Conservation (phyloP, 345 rosid species). For the Lepidium didymum region DNA sequence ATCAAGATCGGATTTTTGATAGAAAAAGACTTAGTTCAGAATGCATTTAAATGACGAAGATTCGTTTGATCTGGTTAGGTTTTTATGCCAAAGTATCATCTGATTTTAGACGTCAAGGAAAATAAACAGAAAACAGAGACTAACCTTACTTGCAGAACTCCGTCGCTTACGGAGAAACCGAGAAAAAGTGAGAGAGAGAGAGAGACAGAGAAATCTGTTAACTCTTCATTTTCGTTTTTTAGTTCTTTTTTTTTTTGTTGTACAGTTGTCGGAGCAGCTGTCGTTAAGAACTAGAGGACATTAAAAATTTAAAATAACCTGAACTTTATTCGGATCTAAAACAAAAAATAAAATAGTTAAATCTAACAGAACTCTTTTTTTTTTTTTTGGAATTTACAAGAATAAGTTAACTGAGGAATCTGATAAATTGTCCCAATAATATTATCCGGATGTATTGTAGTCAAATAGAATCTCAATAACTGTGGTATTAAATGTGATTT, state of each 20-base stretch:
- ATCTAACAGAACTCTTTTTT: too few relatives aligned
- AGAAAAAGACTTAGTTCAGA: not conserved
- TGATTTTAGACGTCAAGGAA: not conserved
- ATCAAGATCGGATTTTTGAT: not conserved
- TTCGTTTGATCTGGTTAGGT: not conserved
- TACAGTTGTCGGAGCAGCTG: not conserved
- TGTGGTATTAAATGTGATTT: too few relatives aligned
- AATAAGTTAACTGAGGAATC: too few relatives aligned
- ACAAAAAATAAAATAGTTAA: too few relatives aligned
- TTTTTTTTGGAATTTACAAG: too few relatives aligned
- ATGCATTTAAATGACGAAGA: conserved; percentile 2
- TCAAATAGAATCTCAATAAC: too few relatives aligned
- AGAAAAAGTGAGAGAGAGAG: conserved; percentile 4
- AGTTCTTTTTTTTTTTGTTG: not conserved
- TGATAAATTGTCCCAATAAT: too few relatives aligned
- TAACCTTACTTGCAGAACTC: conserved; percentile 16
- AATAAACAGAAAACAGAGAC: conserved; percentile 3
- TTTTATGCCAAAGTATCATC: not conserved
- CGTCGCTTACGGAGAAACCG: conserved; percentile 24
- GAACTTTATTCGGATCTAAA: too few relatives aligned
- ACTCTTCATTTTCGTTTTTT: not conserved
- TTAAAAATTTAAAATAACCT: too few relatives aligned
- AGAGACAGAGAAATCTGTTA: not conserved
- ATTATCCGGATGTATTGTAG: too few relatives aligned
- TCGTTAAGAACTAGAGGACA: not conserved